Evolutionary conservation across 345 rosid species (phyloP).

Genomic region (Citrus reticulata): DNA sequence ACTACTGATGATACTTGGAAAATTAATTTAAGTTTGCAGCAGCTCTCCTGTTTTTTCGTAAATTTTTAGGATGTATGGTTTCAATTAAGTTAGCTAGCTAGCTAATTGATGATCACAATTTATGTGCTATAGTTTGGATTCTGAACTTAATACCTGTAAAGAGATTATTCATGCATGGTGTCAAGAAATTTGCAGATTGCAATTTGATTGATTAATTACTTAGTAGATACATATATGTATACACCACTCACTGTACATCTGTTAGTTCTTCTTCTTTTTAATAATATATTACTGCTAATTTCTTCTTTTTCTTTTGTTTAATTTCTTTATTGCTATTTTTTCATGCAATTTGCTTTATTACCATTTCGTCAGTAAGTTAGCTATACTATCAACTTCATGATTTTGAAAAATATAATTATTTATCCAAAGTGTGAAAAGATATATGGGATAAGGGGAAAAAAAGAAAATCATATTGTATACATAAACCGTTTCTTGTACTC

Average conservation of each 20-base stretch:
- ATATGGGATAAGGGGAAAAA: no score
- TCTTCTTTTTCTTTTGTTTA: not conserved
- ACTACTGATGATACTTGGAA: constrained; percentile 16
- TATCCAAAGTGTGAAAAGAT: not conserved
- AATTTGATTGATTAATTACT: not conserved
- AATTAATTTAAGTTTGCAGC: not conserved
- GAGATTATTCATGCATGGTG: constrained; percentile 23
- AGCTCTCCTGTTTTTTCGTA: not conserved
- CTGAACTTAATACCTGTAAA: constrained; percentile 27
- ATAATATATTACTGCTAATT: constrained; percentile 11
- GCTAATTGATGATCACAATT: not conserved
- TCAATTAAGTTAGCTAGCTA: not conserved
- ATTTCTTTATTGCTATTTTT: not conserved
- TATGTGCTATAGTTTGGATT: constrained; percentile 15
- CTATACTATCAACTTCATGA: not conserved
- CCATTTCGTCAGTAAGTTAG: not conserved
- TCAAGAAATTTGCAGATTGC: constrained; percentile 17
- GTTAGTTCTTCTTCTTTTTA: no score
- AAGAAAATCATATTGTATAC: not conserved
- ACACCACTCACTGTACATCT: no score
- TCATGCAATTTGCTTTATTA: not conserved
- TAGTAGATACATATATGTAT: no score
- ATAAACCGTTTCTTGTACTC: not conserved
- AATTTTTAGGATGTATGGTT: constrained; percentile 13
- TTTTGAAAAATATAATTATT: not conserved